These are phyloP conservation scores for Trichomonascaceae sp. DNA, from an alignment of 1,139 yeast genomes.

Conservation along the genomic window DNA sequence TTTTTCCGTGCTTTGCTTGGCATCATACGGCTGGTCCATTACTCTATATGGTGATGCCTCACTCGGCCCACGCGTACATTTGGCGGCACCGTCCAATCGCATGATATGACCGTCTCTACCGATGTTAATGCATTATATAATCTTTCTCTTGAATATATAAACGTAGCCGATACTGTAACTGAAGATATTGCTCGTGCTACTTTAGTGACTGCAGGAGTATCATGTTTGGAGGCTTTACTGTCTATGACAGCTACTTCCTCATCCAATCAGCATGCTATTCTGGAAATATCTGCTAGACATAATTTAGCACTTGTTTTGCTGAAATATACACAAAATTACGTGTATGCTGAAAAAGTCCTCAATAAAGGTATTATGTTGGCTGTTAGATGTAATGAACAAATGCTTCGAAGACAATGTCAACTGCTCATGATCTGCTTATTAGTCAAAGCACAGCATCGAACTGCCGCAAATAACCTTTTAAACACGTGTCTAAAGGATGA, in stretches of 20 bases:
- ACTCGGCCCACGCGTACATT: not conserved
- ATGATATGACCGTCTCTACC: not conserved
- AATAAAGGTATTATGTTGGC: slow-evolving; percentile 12
- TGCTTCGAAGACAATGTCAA: slow-evolving; percentile 10
- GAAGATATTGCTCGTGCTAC: slow-evolving; percentile 1
- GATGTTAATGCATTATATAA: not conserved
- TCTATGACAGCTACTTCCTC: slow-evolving; percentile 2
- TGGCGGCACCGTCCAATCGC: not conserved
- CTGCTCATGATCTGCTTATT: slow-evolving; percentile 11
- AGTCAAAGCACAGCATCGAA: slow-evolving; percentile 3
- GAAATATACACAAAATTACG: slow-evolving; percentile 9
- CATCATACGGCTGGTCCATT: not conserved
- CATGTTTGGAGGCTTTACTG: slow-evolving; percentile 8
- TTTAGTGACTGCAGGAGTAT: slow-evolving; percentile 8
- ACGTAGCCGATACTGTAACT: not conserved
- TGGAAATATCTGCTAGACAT: slow-evolving; percentile 5
- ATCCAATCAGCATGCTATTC: not conserved
- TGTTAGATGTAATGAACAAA: slow-evolving; percentile 4
- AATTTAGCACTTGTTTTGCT: slow-evolving; percentile 12
- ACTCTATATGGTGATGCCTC: not conserved
- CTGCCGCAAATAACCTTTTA: slow-evolving; percentile 10
- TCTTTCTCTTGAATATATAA: slow-evolving; percentile 4
- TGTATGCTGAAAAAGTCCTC: slow-evolving; percentile 10
- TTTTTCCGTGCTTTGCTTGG: not conserved
- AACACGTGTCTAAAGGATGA: not conserved